Evolutionary conservation across 768 basidiomycete genomes (phyloP).

Genomic region (Suillus tomentosus): DNA sequence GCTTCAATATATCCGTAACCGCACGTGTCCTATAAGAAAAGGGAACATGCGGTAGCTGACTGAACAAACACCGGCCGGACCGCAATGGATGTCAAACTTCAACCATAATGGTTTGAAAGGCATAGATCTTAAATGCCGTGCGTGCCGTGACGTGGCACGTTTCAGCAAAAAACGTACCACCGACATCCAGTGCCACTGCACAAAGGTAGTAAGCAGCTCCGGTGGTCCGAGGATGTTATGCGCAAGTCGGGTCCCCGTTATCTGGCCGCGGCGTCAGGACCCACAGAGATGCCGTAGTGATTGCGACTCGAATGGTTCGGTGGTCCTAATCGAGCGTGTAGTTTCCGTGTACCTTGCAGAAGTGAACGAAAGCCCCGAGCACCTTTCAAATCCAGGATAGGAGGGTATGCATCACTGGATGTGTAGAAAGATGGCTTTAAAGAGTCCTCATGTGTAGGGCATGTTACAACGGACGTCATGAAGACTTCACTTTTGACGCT

Average conservation of each 20-base stretch:
- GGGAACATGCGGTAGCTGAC: background rate
- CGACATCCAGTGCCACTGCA: background rate
- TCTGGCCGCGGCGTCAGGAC: background rate
- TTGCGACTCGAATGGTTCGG: no score
- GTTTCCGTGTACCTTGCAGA: background rate
- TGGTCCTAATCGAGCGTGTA: no score
- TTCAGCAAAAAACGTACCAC: background rate
- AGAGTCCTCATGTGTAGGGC: background rate
- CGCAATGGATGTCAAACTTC: background rate
- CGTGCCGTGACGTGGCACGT: background rate
- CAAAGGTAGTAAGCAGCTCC: background rate
- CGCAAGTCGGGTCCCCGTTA: background rate
- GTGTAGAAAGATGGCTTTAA: constrained; percentile 10
- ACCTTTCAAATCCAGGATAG: constrained; percentile 16
- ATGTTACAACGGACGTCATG: no score
- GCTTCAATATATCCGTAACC: background rate
- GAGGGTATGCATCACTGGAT: constrained; percentile 9
- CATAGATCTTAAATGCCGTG: background rate
- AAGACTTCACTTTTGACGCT: background rate
- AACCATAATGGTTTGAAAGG: background rate
- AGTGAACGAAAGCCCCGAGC: constrained; percentile 15
- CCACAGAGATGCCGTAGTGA: background rate
- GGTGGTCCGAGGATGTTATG: background rate
- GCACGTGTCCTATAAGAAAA: background rate
- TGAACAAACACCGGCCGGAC: background rate